Evolutionary conservation across 2,329 filamentous ascomycete genomes (phyloP).

Genomic region (Phyllosticta capitalensis): DNA sequence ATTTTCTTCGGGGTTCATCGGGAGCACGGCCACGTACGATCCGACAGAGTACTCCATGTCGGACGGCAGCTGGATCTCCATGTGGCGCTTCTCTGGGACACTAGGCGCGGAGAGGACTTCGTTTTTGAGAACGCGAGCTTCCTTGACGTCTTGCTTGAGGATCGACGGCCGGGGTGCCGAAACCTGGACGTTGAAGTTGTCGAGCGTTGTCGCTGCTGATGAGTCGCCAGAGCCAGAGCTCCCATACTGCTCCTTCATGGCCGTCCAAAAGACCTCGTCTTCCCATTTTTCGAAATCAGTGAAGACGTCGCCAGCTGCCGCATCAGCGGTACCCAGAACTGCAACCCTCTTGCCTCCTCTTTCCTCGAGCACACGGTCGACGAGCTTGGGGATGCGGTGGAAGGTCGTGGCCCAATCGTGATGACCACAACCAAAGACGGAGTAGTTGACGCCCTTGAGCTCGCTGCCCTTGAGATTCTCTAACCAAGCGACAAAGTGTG

Average conservation of each 20-base stretch:
- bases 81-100: conserved; percentile 17
- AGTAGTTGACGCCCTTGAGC: conserved; percentile 27
- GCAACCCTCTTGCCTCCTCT: conserved; percentile 24
- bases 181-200: conserved; percentile 23
- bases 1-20: conserved; percentile 55
- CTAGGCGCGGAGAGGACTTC: conserved; percentile 21
- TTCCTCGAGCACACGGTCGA: conserved; percentile 24
- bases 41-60: conserved; percentile 57
- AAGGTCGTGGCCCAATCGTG: conserved; percentile 34
- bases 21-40: conserved; percentile 67
- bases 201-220: background rate
- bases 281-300: conserved; percentile 34
- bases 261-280: conserved; percentile 29
- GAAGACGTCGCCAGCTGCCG: conserved; percentile 30
- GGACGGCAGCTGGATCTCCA: conserved; percentile 25
- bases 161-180: conserved; percentile 26
- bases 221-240: conserved; percentile 8
- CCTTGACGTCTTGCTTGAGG: conserved; percentile 27
- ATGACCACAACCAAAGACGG: conserved; percentile 35
- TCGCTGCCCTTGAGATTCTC: conserved; percentile 20
- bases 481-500: conserved; percentile 33
- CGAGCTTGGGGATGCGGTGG: conserved; percentile 30
- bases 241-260: conserved; percentile 24
- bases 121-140: conserved; percentile 26
- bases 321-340: conserved; percentile 26